Conservation (phyloP, 1,284 basidiomycete genomes). For the Limonomyces culmigenus region DNA sequence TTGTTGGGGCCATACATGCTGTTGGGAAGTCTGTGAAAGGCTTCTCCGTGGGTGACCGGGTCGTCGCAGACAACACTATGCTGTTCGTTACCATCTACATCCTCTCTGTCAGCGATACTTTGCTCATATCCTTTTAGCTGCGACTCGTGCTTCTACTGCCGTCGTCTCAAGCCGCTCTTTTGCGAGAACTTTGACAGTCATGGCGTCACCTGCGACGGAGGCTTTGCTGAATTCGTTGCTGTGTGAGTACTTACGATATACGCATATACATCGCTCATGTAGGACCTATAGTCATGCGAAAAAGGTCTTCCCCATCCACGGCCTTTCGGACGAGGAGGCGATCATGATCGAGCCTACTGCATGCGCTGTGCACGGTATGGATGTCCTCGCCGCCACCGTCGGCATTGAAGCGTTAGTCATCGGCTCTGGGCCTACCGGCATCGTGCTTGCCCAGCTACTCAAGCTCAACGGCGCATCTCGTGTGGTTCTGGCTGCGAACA, state of each 20-base stretch:
- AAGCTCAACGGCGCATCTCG: conserved; percentile 35
- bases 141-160: conserved; percentile 41
- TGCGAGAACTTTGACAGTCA: conserved; percentile 39
- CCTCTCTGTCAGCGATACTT: conserved; percentile 2
- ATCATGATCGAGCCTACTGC: conserved; percentile 44
- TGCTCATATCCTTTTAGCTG: conserved; percentile 17
- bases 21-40: conserved; percentile 36
- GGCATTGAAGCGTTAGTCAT: conserved; percentile 38
- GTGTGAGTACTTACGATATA: conserved; percentile 18
- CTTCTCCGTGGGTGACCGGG: conserved; percentile 36
- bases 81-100: conserved; percentile 14
- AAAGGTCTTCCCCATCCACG: conserved; percentile 41
- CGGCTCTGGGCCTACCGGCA: conserved; percentile 32
- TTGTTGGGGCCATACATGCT: conserved; percentile 32
- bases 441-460: conserved; percentile 43
- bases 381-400: conserved; percentile 36
- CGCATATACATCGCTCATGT: neutral
- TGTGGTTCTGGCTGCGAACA: conserved; percentile 34
- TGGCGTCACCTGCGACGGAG: conserved; percentile 36
- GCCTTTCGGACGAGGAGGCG: conserved; percentile 42
- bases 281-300: conserved; percentile 18
- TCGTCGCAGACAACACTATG: conserved; percentile 36
- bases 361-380: conserved; percentile 46
- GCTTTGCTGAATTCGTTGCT: conserved; percentile 41
- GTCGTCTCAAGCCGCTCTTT: conserved; percentile 32